Evolutionary conservation across 192 early-diverging fungal genomes (phyloP), one percentile per base, ranked within the genome.

Genomic region (Umbelopsis vinacea): DNA sequence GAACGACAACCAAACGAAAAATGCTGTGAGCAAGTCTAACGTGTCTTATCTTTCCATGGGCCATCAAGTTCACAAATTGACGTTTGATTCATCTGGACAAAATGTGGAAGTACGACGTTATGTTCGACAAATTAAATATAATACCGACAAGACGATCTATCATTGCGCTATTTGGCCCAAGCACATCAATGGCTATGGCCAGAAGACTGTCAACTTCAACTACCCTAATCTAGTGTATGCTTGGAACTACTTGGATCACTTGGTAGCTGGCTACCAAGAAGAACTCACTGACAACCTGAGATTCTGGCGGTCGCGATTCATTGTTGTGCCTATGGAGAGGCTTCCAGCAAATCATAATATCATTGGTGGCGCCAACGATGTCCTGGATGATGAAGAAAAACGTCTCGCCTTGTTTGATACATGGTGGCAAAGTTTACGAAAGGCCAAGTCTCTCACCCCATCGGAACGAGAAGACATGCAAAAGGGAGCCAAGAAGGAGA

Each of bases 161-260:
- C 80, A 82, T 24, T 96, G 90, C 82, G 86, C 84, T 14, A 88
- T 99, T 45, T 97, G 96, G 96, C 90, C 93, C 29, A 94, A 90
- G 74, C 82, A 92, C 72, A 79, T 84, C 47, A 55, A 74, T 17
- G 81, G 76, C 4, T 99, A 96, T 75, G 47, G 76, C 52, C 73
- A 80, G 1, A 78, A 89, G 35, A 72, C 68, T 0, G 78, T 92
- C 15, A 80, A 71, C 0, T 99, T 99, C 69, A 67, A 71, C 6
- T 97, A 98, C 79, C 91, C 97, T 17, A 78, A 78, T 12, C 71
- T 92, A 22, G 84, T 89, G 48, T 95, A 96, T 78, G 91, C 92
- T 40, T 99, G 97, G 97, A 99, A 97, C 73, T 93, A 91, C 48
- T 82, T 97, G 29, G 97, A 99, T 79, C 91, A 92, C 66, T 81